These are phyloP conservation scores for Cercospora sp. DNA, from an alignment of 2,329 filamentous ascomycete genomes.

Conservation along the genomic window DNA sequence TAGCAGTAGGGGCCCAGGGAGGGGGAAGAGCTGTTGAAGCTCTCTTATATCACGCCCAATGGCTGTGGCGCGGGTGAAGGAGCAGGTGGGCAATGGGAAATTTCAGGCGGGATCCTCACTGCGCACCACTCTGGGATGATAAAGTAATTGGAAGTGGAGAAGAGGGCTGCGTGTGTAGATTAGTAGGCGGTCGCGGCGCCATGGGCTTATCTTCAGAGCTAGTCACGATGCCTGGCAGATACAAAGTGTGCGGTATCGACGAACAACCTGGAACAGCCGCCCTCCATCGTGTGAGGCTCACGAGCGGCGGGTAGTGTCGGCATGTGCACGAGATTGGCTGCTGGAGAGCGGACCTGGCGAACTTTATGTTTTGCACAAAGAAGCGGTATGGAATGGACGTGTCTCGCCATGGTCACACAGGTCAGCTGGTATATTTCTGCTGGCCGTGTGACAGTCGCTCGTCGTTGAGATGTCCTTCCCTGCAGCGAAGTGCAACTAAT, in stretches of 20 bases:
- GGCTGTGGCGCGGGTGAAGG: background rate
- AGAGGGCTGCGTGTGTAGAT: constrained; percentile 7
- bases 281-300: background rate
- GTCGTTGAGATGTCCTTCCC: background rate
- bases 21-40: constrained; percentile 25
- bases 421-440: background rate
- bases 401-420: background rate
- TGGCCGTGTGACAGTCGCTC: background rate
- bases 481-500: background rate
- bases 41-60: constrained; percentile 11
- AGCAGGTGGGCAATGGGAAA: background rate
- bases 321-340: background rate
- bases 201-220: constrained; percentile 1
- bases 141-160: constrained; percentile 16
- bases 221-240: constrained; percentile 2
- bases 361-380: background rate
- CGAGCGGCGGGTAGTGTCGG: background rate
- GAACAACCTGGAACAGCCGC: background rate
- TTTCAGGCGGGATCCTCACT: background rate
- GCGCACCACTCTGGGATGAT: background rate
- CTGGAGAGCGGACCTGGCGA: background rate
- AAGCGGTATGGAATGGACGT: background rate
- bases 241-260: background rate
- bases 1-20: background rate
- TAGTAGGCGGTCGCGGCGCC: background rate